phyloP scores from a whole-genome alignment of 306 rosid species.

The Fragaria nilgerrensis region DNA sequence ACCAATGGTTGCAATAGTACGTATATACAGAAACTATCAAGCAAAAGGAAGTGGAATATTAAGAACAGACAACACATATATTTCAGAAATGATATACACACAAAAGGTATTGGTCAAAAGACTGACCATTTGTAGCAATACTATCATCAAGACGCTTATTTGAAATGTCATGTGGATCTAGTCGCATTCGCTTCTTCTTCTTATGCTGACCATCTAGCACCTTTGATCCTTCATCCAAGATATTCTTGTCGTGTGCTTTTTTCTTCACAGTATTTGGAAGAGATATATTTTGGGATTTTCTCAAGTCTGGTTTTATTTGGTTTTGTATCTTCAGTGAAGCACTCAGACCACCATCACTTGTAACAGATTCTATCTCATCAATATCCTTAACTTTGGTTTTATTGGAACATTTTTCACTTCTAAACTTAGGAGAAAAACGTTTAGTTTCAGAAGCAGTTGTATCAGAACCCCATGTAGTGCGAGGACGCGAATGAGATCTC shows the following conservation, averaged over 20 bases:
- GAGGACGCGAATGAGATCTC: slow-evolving; percentile 14
- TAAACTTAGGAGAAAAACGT: slow-evolving; percentile 25
- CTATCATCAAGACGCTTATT: slow-evolving; percentile 79
- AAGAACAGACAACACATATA: background rate
- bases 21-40: background rate
- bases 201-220: slow-evolving; percentile 38
- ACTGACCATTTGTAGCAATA: slow-evolving; percentile 47
- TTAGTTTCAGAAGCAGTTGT: slow-evolving; percentile 29
- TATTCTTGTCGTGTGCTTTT: slow-evolving; percentile 27
- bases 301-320: slow-evolving; percentile 29
- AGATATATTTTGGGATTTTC: slow-evolving; percentile 20
- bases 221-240: slow-evolving; percentile 37
- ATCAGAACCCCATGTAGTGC: slow-evolving; percentile 41
- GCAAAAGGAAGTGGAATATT: background rate
- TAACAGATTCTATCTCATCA: slow-evolving; percentile 18
- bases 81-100: slow-evolving; percentile 8
- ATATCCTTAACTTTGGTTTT: slow-evolving; percentile 28
- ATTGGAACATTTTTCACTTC: slow-evolving; percentile 23
- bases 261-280: slow-evolving; percentile 35
- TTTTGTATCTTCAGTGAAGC: slow-evolving; percentile 36
- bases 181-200: slow-evolving; percentile 69
- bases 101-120: background rate
- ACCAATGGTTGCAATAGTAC: background rate
- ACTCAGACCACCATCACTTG: slow-evolving; percentile 20
- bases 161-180: slow-evolving; percentile 73